These are phyloP conservation scores for Plasmodium blacklocki DNA, from an alignment of 169 alveolate species.

Conservation along the genomic window DNA sequence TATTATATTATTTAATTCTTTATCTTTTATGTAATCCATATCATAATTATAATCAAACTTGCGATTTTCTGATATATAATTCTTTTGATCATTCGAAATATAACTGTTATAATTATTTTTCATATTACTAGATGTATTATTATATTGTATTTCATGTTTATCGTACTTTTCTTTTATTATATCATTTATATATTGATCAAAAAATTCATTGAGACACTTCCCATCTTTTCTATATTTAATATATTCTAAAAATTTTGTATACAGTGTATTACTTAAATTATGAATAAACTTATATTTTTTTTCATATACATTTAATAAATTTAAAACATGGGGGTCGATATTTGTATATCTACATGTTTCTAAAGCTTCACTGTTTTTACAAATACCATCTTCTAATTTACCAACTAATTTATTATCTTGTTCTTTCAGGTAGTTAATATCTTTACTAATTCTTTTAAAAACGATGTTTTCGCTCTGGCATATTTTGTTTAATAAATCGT, in stretches of 20 bases:
- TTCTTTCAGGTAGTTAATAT: conserved; percentile 25
- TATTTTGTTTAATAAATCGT: conserved; percentile 59
- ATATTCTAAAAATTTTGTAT: conserved; percentile 60
- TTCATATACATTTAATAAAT: conserved; percentile 48
- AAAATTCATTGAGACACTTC: conserved; percentile 19
- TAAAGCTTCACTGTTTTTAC: conserved; percentile 74
- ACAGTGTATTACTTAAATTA: conserved; percentile 48
- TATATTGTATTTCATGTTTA: neutral
- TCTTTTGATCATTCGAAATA: neutral
- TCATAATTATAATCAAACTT: neutral
- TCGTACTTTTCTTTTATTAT: neutral
- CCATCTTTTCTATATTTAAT: conserved; percentile 13
- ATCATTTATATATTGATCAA: conserved; percentile 18
- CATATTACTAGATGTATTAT: neutral
- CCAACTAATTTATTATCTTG: conserved; percentile 12
- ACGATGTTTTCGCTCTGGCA: conserved; percentile 57
- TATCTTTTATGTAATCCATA: neutral
- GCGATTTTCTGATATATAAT: neutral
- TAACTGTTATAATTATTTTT: neutral
- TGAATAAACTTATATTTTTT: conserved; percentile 52
- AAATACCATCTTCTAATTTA: conserved; percentile 54
- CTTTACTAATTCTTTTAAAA: conserved; percentile 60
- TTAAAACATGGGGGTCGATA: conserved; percentile 14
- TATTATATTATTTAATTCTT: neutral
- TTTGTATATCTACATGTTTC: conserved; percentile 72